Evolutionary conservation across 345 rosid species (phyloP), one percentile per base, ranked within the genome.

Genomic region (Turnera subulata): DNA sequence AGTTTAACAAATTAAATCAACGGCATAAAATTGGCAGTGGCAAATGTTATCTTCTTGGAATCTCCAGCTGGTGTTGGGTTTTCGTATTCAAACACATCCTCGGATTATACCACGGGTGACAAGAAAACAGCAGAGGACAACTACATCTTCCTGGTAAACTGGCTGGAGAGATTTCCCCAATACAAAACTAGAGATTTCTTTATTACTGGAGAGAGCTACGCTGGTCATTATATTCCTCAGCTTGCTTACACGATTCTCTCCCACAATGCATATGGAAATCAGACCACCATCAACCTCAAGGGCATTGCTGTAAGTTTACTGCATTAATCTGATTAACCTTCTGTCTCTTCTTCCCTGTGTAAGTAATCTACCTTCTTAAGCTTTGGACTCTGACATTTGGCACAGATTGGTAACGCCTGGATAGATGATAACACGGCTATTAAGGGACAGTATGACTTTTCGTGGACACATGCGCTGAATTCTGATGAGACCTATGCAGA

Each of bases 381-480:
- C 1, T 16, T 20, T 32, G 13, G 11, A 15, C 26, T 44, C 6
- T 6, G 24, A 19, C 33, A 17, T 26, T 16, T 4, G 11, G 15
- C 23, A 58, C 78, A 82, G 84, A 74, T 76, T n/a, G 84, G 82
- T 11, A 82, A 82, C 61, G 82, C 80, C 11, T 79, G 55, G n/a
- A n/a, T n/a, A n/a, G n/a, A n/a, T n/a, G n/a, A n/a, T n/a, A n/a
- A n/a, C n/a, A n/a, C n/a, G n/a, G n/a, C n/a, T n/a, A n/a, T n/a
- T n/a, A n/a, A n/a, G n/a, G n/a, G n/a, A n/a, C n/a, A n/a, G n/a
- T n/a, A n/a, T n/a, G n/a, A n/a, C n/a, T n/a, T n/a, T n/a, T n/a
- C n/a, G n/a, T n/a, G n/a, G n/a, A n/a, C n/a, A n/a, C n/a, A n/a
- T n/a, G n/a, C n/a, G n/a, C n/a, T n/a, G n/a, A n/a, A n/a, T n/a